Evolutionary conservation across 1,139 yeast species (phyloP).

Genomic region (Taphrina populina): DNA sequence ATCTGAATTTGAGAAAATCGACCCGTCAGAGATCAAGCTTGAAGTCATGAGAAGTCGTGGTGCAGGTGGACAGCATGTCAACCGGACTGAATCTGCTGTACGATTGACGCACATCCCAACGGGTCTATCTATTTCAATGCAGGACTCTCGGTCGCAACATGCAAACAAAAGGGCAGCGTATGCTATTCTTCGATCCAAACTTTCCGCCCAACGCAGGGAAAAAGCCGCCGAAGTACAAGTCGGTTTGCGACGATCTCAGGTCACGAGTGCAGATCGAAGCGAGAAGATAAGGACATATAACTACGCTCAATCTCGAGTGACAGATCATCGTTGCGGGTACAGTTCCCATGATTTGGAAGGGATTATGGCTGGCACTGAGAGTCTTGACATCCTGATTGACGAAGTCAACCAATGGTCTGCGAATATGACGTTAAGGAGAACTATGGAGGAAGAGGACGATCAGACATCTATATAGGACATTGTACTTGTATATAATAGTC

Average conservation of each 20-base stretch:
- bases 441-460: background rate
- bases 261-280: slow-evolving; percentile 80
- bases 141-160: slow-evolving; percentile 94
- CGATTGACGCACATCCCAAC: slow-evolving; percentile 89
- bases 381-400: slow-evolving; percentile 63
- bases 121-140: slow-evolving; percentile 84
- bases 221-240: slow-evolving; percentile 66
- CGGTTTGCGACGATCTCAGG: slow-evolving; percentile 74
- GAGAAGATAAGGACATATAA: slow-evolving; percentile 94
- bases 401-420: slow-evolving; percentile 54
- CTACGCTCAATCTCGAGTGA: slow-evolving; percentile 84
- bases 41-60: slow-evolving; percentile 98
- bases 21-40: slow-evolving; percentile 82
- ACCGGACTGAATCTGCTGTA: slow-evolving; percentile 96
- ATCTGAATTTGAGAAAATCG: slow-evolving; percentile 63
- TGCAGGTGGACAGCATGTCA: slow-evolving; percentile 98
- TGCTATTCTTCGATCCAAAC: slow-evolving; percentile 71
- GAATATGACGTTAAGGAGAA: slow-evolving; percentile 49
- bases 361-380: slow-evolving; percentile 64
- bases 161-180: slow-evolving; percentile 94
- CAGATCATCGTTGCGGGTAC: slow-evolving; percentile 87
- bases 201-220: slow-evolving; percentile 76
- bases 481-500: too few relatives aligned
- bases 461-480: too few relatives aligned
- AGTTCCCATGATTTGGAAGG: slow-evolving; percentile 78